Conservation (phyloP, 139 green algal species). For the Chlorella sp. region DNA sequence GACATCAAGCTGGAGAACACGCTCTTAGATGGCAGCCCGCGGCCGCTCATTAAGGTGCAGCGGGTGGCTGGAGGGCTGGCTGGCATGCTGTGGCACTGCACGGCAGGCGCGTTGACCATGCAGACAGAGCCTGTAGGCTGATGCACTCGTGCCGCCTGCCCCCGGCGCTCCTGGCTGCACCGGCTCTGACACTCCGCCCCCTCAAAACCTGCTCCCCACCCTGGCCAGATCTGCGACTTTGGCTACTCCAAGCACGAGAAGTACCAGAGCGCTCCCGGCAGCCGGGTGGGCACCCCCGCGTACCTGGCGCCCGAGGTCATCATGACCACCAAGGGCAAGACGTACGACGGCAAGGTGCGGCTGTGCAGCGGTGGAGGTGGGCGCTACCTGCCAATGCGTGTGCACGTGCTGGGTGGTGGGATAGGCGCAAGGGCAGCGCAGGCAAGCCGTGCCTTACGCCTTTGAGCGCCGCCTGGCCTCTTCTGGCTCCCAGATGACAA, state of each 20-base stretch:
- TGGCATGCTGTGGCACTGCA: background rate
- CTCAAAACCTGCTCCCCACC: background rate
- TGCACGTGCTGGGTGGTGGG: background rate
- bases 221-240: constrained; percentile 73
- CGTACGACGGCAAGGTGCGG: constrained; percentile 87
- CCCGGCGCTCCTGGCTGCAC: background rate
- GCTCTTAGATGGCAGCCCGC: constrained; percentile 86
- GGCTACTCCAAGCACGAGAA: constrained; percentile 82
- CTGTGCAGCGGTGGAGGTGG: too few relatives aligned
- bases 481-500: too few relatives aligned
- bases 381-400: background rate
- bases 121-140: background rate
- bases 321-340: constrained; percentile 82
- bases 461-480: too few relatives aligned
- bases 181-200: too few relatives aligned
- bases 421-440: background rate
- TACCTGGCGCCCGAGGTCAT: constrained; percentile 98
- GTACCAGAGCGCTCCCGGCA: constrained; percentile 80
- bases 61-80: background rate
- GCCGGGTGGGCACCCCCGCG: constrained; percentile 94
- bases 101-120: background rate
- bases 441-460: background rate
- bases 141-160: background rate
- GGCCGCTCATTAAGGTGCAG: constrained; percentile 96
- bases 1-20: constrained; percentile 99